These are phyloP conservation scores for Chlorella vulgaris DNA, from an alignment of 139 green algal species.

Conservation along the genomic window DNA sequence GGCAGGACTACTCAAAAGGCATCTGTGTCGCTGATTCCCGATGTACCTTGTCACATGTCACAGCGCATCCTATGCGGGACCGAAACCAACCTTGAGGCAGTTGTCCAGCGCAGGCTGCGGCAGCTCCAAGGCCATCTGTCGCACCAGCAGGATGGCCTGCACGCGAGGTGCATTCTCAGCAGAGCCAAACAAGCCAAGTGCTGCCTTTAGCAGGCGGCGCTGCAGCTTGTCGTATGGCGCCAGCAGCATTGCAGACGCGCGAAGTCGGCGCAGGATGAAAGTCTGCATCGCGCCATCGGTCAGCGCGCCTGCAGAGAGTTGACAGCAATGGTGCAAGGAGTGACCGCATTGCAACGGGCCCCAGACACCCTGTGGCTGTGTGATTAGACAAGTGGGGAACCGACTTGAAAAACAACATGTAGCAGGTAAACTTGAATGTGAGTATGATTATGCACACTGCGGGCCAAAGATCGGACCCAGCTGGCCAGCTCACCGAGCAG, in stretches of 20 bases:
- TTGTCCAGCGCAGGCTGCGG: slow-evolving; percentile 67
- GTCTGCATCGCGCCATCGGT: slow-evolving; percentile 73
- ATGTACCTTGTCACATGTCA: too few relatives aligned
- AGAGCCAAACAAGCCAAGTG: slow-evolving; percentile 75
- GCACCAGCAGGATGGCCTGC: slow-evolving; percentile 87
- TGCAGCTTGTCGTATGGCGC: slow-evolving; percentile 71
- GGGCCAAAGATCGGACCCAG: background rate
- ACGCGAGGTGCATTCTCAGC: slow-evolving; percentile 69
- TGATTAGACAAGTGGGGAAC: too few relatives aligned
- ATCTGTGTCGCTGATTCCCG: too few relatives aligned
- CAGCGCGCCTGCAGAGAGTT: slow-evolving; percentile 50
- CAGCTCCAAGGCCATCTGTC: slow-evolving; percentile 73
- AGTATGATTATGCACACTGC: too few relatives aligned
- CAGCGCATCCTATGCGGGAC: too few relatives aligned
- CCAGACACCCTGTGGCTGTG: too few relatives aligned
- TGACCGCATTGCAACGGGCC: too few relatives aligned
- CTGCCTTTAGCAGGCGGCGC: slow-evolving; percentile 75
- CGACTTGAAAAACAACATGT: too few relatives aligned
- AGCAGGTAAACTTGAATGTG: too few relatives aligned
- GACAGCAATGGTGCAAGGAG: background rate
- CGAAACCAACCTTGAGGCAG: slow-evolving; percentile 77
- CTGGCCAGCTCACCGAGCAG: slow-evolving; percentile 64
- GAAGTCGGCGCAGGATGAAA: slow-evolving; percentile 83
- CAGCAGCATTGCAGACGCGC: slow-evolving; percentile 71
- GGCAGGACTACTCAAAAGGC: too few relatives aligned